phyloP scores from a whole-genome alignment of 73 alveolate genomes.

The Paraurostyla sp. region DNA sequence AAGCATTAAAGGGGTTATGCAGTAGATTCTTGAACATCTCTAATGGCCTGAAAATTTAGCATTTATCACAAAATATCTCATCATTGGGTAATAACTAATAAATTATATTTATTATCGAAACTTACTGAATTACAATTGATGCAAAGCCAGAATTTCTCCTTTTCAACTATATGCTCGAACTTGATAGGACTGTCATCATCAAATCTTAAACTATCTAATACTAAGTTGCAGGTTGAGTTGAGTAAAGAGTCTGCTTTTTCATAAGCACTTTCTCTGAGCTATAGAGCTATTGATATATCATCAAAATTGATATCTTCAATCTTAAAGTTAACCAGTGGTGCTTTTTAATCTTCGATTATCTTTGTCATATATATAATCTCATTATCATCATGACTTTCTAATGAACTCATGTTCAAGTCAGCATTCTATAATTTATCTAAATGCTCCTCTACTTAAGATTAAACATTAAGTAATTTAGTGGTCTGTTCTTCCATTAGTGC shows the following conservation, averaged over 20 bases:
- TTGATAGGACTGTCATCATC: slow-evolving; percentile 18
- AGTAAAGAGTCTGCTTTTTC: slow-evolving; percentile 27
- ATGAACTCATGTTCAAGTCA: slow-evolving; percentile 30
- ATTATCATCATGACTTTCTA: slow-evolving; percentile 59
- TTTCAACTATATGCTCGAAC: slow-evolving; percentile 32
- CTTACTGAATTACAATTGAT: neutral
- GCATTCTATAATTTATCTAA: slow-evolving; percentile 42
- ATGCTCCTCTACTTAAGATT: slow-evolving; percentile 4
- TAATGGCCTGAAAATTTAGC: slow-evolving; percentile 44
- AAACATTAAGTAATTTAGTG: neutral
- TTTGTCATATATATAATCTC: slow-evolving; percentile 57
- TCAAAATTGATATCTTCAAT: slow-evolving; percentile 22
- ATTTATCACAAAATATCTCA: slow-evolving; percentile 8
- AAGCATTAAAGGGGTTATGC: slow-evolving; percentile 4
- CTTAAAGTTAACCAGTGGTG: slow-evolving; percentile 2
- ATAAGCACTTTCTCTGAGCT: slow-evolving; percentile 54
- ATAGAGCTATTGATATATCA: slow-evolving; percentile 42
- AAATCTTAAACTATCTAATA: slow-evolving; percentile 17
- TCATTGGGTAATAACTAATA: neutral
- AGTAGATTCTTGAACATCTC: slow-evolving; percentile 52
- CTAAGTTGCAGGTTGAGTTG: slow-evolving; percentile 14
- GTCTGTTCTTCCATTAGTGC: neutral
- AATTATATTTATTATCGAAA: neutral
- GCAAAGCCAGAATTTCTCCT: slow-evolving; percentile 43
- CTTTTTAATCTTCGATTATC: slow-evolving; percentile 39